Conservation (phyloP, 768 basidiomycete genomes). For the Leccinellum albellum region DNA sequence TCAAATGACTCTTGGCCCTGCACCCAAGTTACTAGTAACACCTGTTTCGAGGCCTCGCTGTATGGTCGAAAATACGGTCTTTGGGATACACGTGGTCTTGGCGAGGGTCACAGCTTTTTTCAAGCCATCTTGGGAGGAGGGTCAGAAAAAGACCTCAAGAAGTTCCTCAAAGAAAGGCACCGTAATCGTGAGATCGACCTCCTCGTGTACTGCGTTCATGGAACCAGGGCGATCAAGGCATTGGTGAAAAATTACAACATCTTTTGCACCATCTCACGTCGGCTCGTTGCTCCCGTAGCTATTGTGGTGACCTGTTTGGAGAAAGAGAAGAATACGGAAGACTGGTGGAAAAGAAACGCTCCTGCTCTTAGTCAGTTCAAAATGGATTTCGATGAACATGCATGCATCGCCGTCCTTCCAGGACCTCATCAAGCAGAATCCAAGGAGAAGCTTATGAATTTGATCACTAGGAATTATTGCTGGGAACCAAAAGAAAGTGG, state of each 20-base stretch:
- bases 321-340: conserved; percentile 21
- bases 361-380: conserved; percentile 15
- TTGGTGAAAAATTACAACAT: conserved; percentile 30
- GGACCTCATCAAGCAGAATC: conserved; percentile 6
- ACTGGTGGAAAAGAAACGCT: conserved; percentile 33
- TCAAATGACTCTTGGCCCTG: conserved; percentile 15
- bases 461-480: conserved; percentile 7
- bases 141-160: conserved; percentile 19
- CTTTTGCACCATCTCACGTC: conserved; percentile 36
- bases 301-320: conserved; percentile 35
- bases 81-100: conserved; percentile 39
- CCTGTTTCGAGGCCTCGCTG: conserved; percentile 5
- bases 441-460: conserved; percentile 8
- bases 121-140: conserved; percentile 1
- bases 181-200: conserved; percentile 33
- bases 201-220: conserved; percentile 38
- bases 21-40: conserved; percentile 7
- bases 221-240: conserved; percentile 30
- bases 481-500: conserved; percentile 9
- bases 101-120: conserved; percentile 20
- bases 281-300: conserved; percentile 33
- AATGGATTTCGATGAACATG: conserved; percentile 36
- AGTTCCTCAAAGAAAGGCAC: conserved; percentile 20
- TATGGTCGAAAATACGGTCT: conserved; percentile 10
- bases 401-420: conserved; percentile 34